phyloP scores from a whole-genome alignment of 2,329 filamentous ascomycete genomes.

The Fusarium gaditjirri region DNA sequence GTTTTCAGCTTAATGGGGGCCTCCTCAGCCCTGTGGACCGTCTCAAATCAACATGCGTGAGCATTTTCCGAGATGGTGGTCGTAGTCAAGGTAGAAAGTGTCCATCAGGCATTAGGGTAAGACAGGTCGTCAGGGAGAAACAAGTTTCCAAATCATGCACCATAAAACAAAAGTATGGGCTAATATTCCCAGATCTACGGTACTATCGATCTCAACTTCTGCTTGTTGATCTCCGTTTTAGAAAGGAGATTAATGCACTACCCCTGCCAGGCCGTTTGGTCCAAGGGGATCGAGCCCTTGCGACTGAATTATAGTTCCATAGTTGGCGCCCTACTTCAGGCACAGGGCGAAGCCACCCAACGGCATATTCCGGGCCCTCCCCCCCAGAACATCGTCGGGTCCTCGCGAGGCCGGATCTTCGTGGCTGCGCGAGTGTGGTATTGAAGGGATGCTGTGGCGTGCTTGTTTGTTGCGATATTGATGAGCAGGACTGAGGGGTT shows the following conservation, averaged over 20 bases:
- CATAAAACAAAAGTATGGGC: neutral
- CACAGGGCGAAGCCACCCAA: neutral
- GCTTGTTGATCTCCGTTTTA: constrained; percentile 10
- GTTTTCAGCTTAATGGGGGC: neutral
- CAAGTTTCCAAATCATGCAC: neutral
- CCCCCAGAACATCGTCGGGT: neutral
- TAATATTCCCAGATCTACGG: neutral
- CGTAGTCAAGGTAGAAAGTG: neutral
- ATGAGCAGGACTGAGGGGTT: neutral
- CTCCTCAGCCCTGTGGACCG: neutral
- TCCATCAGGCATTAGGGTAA: neutral
- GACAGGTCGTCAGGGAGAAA: neutral
- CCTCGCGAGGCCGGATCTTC: neutral
- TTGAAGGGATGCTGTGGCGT: neutral
- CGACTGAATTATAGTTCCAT: constrained; percentile 21
- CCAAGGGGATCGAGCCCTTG: constrained; percentile 6
- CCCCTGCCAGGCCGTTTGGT: neutral
- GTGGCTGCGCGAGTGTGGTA: neutral
- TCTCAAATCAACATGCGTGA: neutral
- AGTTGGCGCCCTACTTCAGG: constrained; percentile 18
- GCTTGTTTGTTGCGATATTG: neutral
- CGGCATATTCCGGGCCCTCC: neutral
- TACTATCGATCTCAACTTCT: neutral
- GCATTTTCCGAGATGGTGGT: neutral
- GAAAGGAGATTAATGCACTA: constrained; percentile 2